Percentiles rank a stretch among this genome's conserved stretches.
Conservation (phyloP, 768 basidiomycete species). For the Pulveroboletus sp. region DNA sequence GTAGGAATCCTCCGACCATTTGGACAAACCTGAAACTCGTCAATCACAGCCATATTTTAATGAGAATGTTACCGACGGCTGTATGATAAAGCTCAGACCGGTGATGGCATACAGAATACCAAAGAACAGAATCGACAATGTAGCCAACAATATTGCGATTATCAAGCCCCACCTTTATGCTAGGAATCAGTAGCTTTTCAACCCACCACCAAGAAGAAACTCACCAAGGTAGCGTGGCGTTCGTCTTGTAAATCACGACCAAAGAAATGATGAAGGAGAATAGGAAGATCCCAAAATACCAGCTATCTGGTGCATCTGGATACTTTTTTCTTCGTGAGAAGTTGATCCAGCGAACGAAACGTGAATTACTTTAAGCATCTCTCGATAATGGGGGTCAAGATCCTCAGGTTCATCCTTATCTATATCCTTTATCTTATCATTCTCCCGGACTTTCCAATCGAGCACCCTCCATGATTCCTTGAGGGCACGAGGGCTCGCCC, state of each 20-base stretch:
- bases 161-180: conserved; percentile 56
- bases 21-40: conserved; percentile 22
- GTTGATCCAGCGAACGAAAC: too few relatives aligned
- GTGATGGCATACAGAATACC: conserved; percentile 52
- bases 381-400: conserved; percentile 50
- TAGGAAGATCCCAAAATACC: conserved; percentile 29
- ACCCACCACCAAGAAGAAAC: too few relatives aligned
- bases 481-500: conserved; percentile 36
- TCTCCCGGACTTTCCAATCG: conserved; percentile 37
- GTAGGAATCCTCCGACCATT: conserved; percentile 37
- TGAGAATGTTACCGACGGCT: too few relatives aligned
- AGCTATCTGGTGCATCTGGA: conserved; percentile 31
- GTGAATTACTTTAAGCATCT: conserved; percentile 40
- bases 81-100: too few relatives aligned
- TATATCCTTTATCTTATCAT: conserved; percentile 14
- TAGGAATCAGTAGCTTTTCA: too few relatives aligned
- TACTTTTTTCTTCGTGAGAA: conserved; percentile 20
- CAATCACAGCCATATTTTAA: too few relatives aligned
- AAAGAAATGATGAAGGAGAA: conserved; percentile 47
- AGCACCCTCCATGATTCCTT: conserved; percentile 22
- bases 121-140: conserved; percentile 49
- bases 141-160: conserved; percentile 50
- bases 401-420: conserved; percentile 36
- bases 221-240: conserved; percentile 57
- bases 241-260: conserved; percentile 49